phyloP scores from a whole-genome alignment of 345 rosid genomes.

The Noccaea bulbosa region DNA sequence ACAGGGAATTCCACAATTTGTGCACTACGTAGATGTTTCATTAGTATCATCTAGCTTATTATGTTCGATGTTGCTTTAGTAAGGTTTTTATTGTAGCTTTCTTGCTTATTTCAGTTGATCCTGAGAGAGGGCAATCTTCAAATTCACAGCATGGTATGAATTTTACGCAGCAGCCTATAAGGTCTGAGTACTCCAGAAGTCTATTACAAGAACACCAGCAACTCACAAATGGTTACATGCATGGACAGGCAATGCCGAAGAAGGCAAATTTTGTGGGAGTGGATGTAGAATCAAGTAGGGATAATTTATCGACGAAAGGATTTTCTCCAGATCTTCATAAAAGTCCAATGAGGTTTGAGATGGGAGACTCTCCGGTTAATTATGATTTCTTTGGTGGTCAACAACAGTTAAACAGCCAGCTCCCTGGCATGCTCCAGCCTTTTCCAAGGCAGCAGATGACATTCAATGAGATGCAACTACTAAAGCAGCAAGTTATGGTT shows the following conservation, averaged over 20 bases:
- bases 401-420: conserved; percentile 66
- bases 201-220: conserved; percentile 61
- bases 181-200: conserved; percentile 61
- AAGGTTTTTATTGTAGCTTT: conserved; percentile 34
- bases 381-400: conserved; percentile 71
- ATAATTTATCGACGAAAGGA: conserved; percentile 54
- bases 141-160: conserved; percentile 59
- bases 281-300: conserved; percentile 61
- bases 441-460: conserved; percentile 75
- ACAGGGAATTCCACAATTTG: too few species aligned
- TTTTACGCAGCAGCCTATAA: conserved; percentile 54
- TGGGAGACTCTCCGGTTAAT: conserved; percentile 69
- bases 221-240: conserved; percentile 68
- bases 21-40: too few species aligned
- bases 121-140: conserved; percentile 62
- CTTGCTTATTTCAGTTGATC: conserved; percentile 58
- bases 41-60: background rate
- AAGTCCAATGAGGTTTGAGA: conserved; percentile 54
- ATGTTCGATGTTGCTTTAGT: conserved; percentile 11
- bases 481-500: conserved; percentile 72
- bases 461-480: conserved; percentile 70
- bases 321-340: conserved; percentile 56
- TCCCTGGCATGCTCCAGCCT: conserved; percentile 62
- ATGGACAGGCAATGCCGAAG: conserved; percentile 60
- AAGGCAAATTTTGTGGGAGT: conserved; percentile 67